Evolutionary conservation across 768 basidiomycete species (phyloP).

Genomic region (Scleroderma bovista): DNA sequence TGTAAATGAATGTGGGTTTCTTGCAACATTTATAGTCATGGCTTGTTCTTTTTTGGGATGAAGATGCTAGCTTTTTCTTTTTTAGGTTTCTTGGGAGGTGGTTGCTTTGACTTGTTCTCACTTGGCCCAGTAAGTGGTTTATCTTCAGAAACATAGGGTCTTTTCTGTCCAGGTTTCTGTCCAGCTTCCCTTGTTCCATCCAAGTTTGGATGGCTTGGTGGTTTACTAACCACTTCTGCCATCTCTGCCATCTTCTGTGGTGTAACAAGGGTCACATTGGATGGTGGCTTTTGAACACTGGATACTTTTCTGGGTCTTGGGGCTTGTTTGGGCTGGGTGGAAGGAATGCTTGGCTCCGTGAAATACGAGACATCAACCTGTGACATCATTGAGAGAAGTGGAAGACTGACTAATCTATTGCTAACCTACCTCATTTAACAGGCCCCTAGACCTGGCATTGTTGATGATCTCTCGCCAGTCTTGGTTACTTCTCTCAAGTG

Average conservation of each 20-base stretch:
- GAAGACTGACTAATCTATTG: neutral
- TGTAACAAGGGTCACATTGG: constrained; percentile 34
- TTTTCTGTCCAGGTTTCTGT: constrained; percentile 15
- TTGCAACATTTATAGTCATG: constrained; percentile 9
- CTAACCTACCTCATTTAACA: constrained; percentile 54
- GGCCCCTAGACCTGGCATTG: constrained; percentile 64
- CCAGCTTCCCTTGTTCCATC: constrained; percentile 5
- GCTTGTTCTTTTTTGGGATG: constrained; percentile 53
- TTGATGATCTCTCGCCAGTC: constrained; percentile 74
- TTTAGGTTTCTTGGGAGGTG: constrained; percentile 26
- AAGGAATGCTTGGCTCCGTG: constrained; percentile 19
- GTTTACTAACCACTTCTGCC: constrained; percentile 21
- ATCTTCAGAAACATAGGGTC: constrained; percentile 10
- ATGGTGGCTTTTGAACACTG: constrained; percentile 7
- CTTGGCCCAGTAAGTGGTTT: constrained; percentile 13
- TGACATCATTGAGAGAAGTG: neutral
- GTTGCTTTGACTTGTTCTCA: constrained; percentile 22
- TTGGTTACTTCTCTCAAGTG: constrained; percentile 78
- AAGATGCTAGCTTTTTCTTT: constrained; percentile 42
- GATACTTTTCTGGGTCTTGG: constrained; percentile 18
- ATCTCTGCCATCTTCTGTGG: constrained; percentile 33
- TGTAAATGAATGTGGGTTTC: neutral
- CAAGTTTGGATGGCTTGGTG: constrained; percentile 11
- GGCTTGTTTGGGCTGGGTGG: constrained; percentile 13
- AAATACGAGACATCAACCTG: constrained; percentile 38